Evolutionary conservation across 805 yeast species (phyloP), one percentile per base, ranked within the genome.

Genomic region (Cephaloascus fragrans): DNA sequence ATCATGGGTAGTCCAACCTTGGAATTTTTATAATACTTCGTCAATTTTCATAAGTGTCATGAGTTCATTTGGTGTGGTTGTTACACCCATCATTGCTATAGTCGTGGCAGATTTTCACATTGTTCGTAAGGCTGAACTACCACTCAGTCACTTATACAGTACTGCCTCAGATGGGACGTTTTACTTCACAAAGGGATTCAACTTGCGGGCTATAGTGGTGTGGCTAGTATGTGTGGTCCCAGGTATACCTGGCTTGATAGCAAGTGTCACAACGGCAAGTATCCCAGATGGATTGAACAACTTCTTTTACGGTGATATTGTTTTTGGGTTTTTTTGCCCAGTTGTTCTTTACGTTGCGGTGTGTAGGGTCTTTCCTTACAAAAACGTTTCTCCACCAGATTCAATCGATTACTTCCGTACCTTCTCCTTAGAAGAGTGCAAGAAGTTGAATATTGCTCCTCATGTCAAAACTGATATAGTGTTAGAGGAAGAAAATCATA

Each of bases 271-370:
- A 51, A 37, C 43, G 41, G 34, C 57, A 15, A 46, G 52, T 26
- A 39, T 59, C 29, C 44, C 35, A 34, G 40, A 47, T 3, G 76
- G 76, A n/a, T 56, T 63, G 12, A 51, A 55, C 6, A 62, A 66
- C 40, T 68, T 59, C 47, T 71, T 60, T 48, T 55, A 64, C 38
- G 73, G 70, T 38, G 68, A 67, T 41, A 56, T 65, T 15, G 55
- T 70, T 43, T 68, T 65, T 43, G 64, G 67, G 3, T 68, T 68
- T 41, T 41, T 51, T 17, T 56, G 62, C 23, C 55, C 74, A n/a
- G 62, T 68, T 41, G 48, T 53, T 42, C 39, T 61, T 4, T 64
- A 67, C 42, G 62, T 56, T 57, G 43, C 48, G 4, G 37, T 62
- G 26, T 59, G 61, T 39, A 29, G 47, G 26, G 35, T 61, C n/a